phyloP scores from a whole-genome alignment of 257 asterid genomes.

The Primulina tabacum region DNA sequence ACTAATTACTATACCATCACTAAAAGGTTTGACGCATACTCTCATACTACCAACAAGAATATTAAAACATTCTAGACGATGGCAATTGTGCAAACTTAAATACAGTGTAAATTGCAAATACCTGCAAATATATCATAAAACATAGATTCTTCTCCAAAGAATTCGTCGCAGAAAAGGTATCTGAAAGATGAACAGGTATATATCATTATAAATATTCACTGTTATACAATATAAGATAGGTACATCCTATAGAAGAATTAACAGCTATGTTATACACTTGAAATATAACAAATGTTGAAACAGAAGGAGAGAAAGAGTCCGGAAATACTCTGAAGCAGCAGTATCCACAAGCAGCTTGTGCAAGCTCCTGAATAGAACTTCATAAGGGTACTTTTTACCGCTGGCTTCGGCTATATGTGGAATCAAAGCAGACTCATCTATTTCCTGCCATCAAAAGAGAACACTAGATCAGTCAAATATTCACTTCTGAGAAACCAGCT shows the following conservation, averaged over 20 bases:
- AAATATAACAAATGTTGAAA: constrained; percentile 13
- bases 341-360: constrained; percentile 98
- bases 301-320: constrained; percentile 20
- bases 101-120: constrained; percentile 29
- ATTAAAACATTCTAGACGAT: background rate
- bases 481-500: constrained; percentile 14
- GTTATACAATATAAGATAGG: constrained; percentile 1
- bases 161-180: constrained; percentile 95
- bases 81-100: constrained; percentile 15
- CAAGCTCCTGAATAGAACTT: constrained; percentile 98
- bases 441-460: constrained; percentile 57
- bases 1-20: background rate
- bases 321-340: constrained; percentile 90
- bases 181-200: constrained; percentile 40
- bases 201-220: background rate
- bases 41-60: background rate
- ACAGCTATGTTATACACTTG: background rate
- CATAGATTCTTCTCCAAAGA: constrained; percentile 89
- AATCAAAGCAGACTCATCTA: constrained; percentile 95
- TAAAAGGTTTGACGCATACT: background rate
- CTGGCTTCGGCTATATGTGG: constrained; percentile 99
- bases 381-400: constrained; percentile 93
- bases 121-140: constrained; percentile 94
- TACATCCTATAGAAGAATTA: constrained; percentile 19
- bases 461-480: constrained; percentile 10